Evolutionary conservation across 2,329 filamentous ascomycete species (phyloP).

Genomic region (Diaporthe sp.): DNA sequence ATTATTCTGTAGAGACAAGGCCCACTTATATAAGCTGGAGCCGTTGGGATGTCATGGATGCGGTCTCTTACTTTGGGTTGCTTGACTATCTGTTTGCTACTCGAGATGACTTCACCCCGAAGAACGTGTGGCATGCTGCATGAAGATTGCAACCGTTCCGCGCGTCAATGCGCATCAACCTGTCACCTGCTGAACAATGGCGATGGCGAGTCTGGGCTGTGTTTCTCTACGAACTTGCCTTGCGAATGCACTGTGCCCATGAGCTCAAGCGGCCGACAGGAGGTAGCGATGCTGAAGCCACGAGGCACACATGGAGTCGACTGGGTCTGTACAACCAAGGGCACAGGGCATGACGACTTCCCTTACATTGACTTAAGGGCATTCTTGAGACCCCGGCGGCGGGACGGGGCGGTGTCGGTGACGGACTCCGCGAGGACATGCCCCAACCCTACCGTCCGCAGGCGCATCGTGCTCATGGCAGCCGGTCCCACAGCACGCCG

Average conservation of each 20-base stretch:
- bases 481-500: neutral
- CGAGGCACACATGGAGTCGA: neutral
- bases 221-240: neutral
- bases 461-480: neutral
- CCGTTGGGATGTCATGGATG: neutral
- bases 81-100: neutral
- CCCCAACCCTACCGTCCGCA: too few relatives aligned
- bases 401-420: neutral
- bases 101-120: neutral
- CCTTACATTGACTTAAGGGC: neutral
- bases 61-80: neutral
- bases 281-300: neutral
- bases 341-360: neutral
- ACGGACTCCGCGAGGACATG: too few relatives aligned
- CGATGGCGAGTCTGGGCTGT: neutral
- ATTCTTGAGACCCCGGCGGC: neutral
- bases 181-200: neutral
- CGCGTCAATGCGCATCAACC: neutral
- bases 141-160: constrained; percentile 7
- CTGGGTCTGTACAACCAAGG: neutral
- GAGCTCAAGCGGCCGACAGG: neutral
- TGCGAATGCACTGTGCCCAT: neutral
- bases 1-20: neutral
- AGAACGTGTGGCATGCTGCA: neutral
- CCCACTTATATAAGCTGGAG: neutral